Base-by-base conservation (phyloP, 2,329 filamentous ascomycete genomes). In the Xylaria multiplex region DNA sequence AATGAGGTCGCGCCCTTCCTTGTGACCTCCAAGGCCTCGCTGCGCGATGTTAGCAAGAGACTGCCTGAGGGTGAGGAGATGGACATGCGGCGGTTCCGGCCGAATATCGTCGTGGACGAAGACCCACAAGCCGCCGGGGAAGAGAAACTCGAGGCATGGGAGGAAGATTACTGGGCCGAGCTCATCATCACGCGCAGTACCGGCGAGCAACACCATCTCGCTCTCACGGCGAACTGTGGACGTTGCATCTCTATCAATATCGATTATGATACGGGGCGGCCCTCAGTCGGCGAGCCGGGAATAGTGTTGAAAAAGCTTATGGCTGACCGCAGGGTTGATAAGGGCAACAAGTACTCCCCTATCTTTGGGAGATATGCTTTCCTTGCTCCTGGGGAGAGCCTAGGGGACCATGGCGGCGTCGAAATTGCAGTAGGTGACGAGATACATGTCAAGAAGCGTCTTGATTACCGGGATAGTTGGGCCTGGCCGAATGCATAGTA, bases 291-390 rank as follows among this genome's bases (percentile, higher is more conserved):
- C 2, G 86, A 88, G 72, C 77, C 80, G 42, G 89, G 88, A n/a
- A 81, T 79, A 45, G 83, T 91, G 16, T 79, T 93, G 68, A 93
- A 92, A 81, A 88, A 88, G 72, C 78, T 94, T 72, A 88, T 89
- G 84, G 85, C 82, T 58, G 89, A 93, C 77, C 83, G 91, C 22
- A 84, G 91, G 62, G 90, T 93, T 6, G 91, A 94, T 74, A 69
- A 76, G n/a, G 91, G 91, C 0, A 81, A 81, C 40, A 91, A 87
- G 74, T 92, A 87, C 76, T 86, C 84, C 65, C 90, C 91, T 13
- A 83, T 92, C 8, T 93, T 93, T 81, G 91, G 91, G 9, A 83
- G 90, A 50, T 93, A 93, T 78, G 89, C 84, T 0, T 93, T 92
- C 74, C 77, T 91, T 48, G 62, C 72, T 4, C 69, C 68, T 2